A percentile compares a stretch with the other conserved stretches of the same genome.
phyloP scores from a whole-genome alignment of 768 basidiomycete species.

The Hypsizygus marmoreus region DNA sequence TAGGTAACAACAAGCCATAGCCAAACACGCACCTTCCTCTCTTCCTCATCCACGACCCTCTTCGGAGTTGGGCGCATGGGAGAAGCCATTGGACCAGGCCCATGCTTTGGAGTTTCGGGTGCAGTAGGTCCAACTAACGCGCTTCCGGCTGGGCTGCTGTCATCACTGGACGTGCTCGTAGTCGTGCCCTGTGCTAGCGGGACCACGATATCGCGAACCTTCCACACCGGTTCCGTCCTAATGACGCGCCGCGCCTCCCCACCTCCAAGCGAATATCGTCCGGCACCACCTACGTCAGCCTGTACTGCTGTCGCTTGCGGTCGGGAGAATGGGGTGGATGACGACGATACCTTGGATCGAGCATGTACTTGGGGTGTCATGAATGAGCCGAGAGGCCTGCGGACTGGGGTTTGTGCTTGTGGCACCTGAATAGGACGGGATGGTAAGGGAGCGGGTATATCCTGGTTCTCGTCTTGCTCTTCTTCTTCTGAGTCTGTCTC shows the following conservation, averaged over 20 bases:
- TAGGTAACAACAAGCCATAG: neutral
- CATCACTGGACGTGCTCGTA: neutral
- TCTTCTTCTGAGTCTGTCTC: neutral
- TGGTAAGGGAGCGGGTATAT: constrained; percentile 17
- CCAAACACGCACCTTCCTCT: constrained; percentile 38
- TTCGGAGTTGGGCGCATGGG: constrained; percentile 13
- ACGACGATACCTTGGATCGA: constrained; percentile 5
- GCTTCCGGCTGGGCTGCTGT: constrained; percentile 3
- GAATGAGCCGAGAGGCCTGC: constrained; percentile 41
- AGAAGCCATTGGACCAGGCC: constrained; percentile 12
- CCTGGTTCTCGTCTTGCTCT: constrained; percentile 18
- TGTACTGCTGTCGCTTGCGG: neutral
- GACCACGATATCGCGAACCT: constrained; percentile 55
- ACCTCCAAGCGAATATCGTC: constrained; percentile 46
- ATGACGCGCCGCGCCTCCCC: constrained; percentile 49
- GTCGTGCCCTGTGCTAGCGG: constrained; percentile 22
- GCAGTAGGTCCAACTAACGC: neutral
- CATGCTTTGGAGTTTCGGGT: constrained; percentile 8
- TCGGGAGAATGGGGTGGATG: neutral
- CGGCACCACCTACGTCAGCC: constrained; percentile 5
- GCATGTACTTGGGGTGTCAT: constrained; percentile 58
- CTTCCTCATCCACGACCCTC: constrained; percentile 42
- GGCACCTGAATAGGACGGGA: constrained; percentile 17
- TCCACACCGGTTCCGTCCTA: constrained; percentile 51
- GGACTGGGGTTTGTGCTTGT: constrained; percentile 29